phyloP scores from a whole-genome alignment of 306 rosid genomes.

The Fragaria iinumae region DNA sequence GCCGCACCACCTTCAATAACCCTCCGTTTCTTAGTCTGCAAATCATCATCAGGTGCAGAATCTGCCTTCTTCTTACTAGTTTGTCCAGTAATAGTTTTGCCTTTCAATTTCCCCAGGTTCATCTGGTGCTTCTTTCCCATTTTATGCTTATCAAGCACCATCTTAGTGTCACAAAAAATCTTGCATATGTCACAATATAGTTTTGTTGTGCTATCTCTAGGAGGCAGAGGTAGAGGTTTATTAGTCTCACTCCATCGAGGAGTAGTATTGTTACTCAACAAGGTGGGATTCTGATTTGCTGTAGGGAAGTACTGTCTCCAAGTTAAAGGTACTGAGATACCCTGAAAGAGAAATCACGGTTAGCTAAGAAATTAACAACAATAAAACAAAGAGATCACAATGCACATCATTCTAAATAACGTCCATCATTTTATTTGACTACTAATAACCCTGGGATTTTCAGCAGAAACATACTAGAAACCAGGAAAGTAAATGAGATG shows the following conservation, averaged over 20 bases:
- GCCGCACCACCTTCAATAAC: slow-evolving; percentile 52
- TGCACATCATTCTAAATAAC: not conserved
- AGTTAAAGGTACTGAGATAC: slow-evolving; percentile 10
- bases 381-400: not conserved
- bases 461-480: not conserved
- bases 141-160: slow-evolving; percentile 48
- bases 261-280: slow-evolving; percentile 25
- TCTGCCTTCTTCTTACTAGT: slow-evolving; percentile 33
- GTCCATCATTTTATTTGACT: not conserved
- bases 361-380: not conserved
- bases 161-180: slow-evolving; percentile 45
- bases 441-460: not conserved
- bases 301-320: slow-evolving; percentile 10
- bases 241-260: slow-evolving; percentile 29
- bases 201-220: slow-evolving; percentile 30
- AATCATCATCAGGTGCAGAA: slow-evolving; percentile 29
- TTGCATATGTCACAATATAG: slow-evolving; percentile 52
- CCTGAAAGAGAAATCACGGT: slow-evolving; percentile 2
- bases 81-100: slow-evolving; percentile 18
- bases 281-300: slow-evolving; percentile 16
- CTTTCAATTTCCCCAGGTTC: slow-evolving; percentile 42
- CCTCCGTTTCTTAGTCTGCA: slow-evolving; percentile 43
- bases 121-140: slow-evolving; percentile 53
- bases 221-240: slow-evolving; percentile 21
- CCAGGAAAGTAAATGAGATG: not conserved